Evolutionary conservation across 306 rosid species (phyloP).

Genomic region (Begonia peltatifolia): DNA sequence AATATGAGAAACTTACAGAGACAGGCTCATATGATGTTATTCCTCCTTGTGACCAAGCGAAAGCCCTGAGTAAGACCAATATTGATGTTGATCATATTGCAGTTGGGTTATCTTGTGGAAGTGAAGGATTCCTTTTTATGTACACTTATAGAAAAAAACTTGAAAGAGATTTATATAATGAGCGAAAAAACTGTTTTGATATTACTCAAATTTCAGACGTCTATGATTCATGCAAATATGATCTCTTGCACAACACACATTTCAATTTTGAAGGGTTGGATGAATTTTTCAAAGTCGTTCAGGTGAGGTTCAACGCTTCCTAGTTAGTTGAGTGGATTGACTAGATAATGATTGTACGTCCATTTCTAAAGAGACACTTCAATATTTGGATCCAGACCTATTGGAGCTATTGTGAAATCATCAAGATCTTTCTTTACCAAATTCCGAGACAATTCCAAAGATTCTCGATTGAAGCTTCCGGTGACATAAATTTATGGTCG

Average conservation of each 20-base stretch:
- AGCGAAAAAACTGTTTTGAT: constrained; percentile 84
- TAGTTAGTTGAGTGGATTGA: too few species aligned
- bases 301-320: too few species aligned
- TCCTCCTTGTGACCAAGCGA: constrained; percentile 97
- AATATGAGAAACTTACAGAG: constrained; percentile 63
- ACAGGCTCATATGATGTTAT: constrained; percentile 51
- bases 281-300: constrained; percentile 90
- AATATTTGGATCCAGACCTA: too few species aligned
- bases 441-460: too few species aligned
- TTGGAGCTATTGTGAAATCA: too few species aligned
- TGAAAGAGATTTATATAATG: constrained; percentile 85
- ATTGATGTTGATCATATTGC: constrained; percentile 91
- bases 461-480: too few species aligned
- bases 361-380: too few species aligned
- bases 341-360: too few species aligned
- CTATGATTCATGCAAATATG: constrained; percentile 97
- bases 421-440: too few species aligned
- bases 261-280: constrained; percentile 80
- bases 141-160: constrained; percentile 98
- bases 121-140: constrained; percentile 96
- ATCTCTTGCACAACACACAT: constrained; percentile 93
- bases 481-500: too few species aligned
- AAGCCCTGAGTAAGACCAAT: constrained; percentile 91
- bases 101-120: constrained; percentile 96
- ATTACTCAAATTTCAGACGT: constrained; percentile 93